Conservation (phyloP, 1,284 basidiomycete genomes). For the Neonothopanus nambi region DNA sequence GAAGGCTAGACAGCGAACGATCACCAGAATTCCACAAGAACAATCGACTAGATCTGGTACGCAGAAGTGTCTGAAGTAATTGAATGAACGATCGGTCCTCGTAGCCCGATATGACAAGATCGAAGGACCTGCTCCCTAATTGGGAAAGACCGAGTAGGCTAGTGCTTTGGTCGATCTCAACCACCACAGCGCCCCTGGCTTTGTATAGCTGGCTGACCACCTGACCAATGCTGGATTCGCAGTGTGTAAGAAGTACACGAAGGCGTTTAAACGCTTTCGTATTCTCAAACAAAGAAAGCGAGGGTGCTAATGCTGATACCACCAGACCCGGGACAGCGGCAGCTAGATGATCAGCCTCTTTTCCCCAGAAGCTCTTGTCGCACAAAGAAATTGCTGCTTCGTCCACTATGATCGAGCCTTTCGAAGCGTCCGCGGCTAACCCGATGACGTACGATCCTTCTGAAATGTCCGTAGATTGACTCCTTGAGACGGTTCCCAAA, state of each 20-base stretch:
- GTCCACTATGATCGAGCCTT: not conserved
- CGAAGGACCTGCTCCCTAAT: not conserved
- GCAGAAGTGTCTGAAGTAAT: not conserved
- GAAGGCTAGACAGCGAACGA: not conserved
- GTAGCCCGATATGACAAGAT: not conserved
- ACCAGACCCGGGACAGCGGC: constrained; percentile 17
- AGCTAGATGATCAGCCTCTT: constrained; percentile 1
- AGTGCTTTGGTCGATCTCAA: not conserved
- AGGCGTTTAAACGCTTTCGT: constrained; percentile 7
- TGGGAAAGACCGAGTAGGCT: not conserved
- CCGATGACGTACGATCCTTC: not conserved
- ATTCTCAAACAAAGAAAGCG: constrained; percentile 14
- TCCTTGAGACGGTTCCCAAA: not conserved
- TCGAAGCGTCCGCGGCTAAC: not conserved
- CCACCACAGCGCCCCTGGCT: not conserved
- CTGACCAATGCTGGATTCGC: not conserved
- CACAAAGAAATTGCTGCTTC: not conserved
- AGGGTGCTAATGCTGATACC: constrained; percentile 17
- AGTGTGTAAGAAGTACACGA: constrained; percentile 22
- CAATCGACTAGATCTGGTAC: not conserved
- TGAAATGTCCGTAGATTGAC: not conserved
- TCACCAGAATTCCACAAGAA: not conserved
- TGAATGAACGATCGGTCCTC: not conserved
- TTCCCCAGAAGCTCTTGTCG: not conserved
- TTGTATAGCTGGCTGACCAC: constrained; percentile 1